These are phyloP conservation scores for Anastatica hierochuntica DNA, from an alignment of 345 rosid genomes.

Conservation along the genomic window DNA sequence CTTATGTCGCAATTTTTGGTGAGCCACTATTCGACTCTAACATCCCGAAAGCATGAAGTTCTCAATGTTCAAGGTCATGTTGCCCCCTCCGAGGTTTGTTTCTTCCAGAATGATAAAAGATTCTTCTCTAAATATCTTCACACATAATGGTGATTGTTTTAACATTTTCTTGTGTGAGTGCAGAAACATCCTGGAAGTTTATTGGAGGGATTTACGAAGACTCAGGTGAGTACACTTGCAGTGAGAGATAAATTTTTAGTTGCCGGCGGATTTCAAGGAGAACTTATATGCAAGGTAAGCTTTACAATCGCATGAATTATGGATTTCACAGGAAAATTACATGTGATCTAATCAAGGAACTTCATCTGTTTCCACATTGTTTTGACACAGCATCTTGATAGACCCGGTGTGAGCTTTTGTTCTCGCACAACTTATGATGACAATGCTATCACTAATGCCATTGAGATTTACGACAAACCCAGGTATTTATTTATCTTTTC, in stretches of 20 bases:
- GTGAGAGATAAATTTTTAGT: constrained; percentile 42
- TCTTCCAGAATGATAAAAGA: not conserved
- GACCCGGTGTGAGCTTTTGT: constrained; percentile 55
- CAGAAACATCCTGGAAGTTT: constrained; percentile 51
- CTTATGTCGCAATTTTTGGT: constrained; percentile 56
- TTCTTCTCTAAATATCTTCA: not conserved
- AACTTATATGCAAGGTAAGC: constrained; percentile 49
- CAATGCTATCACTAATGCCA: constrained; percentile 90
- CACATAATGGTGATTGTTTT: not conserved
- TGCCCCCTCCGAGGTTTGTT: constrained; percentile 58
- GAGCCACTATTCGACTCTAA: constrained; percentile 60
- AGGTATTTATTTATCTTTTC: constrained; percentile 34
- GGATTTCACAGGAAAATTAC: not conserved
- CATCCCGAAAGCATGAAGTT: constrained; percentile 40
- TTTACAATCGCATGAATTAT: not conserved
- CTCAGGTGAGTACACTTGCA: constrained; percentile 52
- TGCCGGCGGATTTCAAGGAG: constrained; percentile 63
- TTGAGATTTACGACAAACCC: constrained; percentile 68
- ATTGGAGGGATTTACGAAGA: constrained; percentile 45
- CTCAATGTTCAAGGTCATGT: constrained; percentile 70
- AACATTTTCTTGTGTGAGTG: not conserved
- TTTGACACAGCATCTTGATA: constrained; percentile 54
- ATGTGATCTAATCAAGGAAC: not conserved
- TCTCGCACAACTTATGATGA: constrained; percentile 55
- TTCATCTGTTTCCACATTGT: constrained; percentile 7